Base-by-base conservation (phyloP, 1,284 basidiomycete genomes). In the Schizophyllum amplum region DNA sequence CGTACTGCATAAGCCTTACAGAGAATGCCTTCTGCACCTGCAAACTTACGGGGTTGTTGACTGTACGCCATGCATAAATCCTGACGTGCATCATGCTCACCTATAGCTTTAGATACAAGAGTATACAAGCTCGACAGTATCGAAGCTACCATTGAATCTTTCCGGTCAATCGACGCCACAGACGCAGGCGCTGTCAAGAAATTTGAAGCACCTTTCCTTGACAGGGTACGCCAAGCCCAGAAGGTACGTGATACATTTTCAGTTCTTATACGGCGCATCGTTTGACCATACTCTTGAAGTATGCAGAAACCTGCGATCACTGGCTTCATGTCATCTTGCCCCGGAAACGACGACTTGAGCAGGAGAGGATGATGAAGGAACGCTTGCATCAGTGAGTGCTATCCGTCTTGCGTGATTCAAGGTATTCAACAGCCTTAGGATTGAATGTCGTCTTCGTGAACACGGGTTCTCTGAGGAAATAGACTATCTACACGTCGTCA, bases 401-500 rank as follows among this genome's bases (percentile, higher is more conserved):
- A 4, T 9, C 2, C 17, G 3, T 9, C 11, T 9, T 9, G 33
- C 3, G 11, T 42, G 4, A 4, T 42, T 3, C 33, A 9, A 17
- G 7, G 7, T 2, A 13, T 2, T 13, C 33, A 9, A 42, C 17
- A 17, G 33, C 33, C 17, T 42, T 21, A 63, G 62, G 46, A 59
- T 63, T 47, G 57, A 55, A 51, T 25, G 33, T 25, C 62, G 60
- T 21, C 59, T 63, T 25, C n/a, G 47, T 15, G 57, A 58, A 5
- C 24, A 62, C 15, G 62, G 62, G 4, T 63, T 57, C 47, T 46
- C 20, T 23, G 59, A 61, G 17, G 61, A 63, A 59, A 58, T 63
- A 11, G 26, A 60, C 50, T 62, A 54, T n/a, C 24, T 63, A 20
- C 60, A 59, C 13, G 49, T 52, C 15, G 54, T 26, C 15, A 25